A percentile compares a stretch with the other conserved stretches of the same genome.
phyloP scores from a whole-genome alignment of 2,329 filamentous ascomycete species.

The Huntiella bhutanensis region DNA sequence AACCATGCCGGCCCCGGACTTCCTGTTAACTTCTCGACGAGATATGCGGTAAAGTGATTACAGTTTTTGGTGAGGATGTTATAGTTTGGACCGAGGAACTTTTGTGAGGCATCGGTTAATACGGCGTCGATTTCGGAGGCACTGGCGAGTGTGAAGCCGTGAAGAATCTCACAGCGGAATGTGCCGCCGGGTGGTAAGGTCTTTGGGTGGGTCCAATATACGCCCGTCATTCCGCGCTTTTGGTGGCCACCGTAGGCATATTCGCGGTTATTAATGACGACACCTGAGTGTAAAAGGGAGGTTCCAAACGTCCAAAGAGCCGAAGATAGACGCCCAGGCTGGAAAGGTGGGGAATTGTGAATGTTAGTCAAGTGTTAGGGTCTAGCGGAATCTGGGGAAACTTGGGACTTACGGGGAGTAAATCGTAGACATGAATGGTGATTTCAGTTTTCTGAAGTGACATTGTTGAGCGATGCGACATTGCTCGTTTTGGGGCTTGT shows the following conservation, averaged over 20 bases:
- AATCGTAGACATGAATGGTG: constrained; percentile 59
- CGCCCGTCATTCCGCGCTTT: constrained; percentile 49
- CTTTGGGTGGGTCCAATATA: constrained; percentile 63
- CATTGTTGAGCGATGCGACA: constrained; percentile 42
- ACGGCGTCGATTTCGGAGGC: constrained; percentile 52
- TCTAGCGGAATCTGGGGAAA: background rate
- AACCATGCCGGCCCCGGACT: constrained; percentile 54
- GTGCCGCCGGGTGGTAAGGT: constrained; percentile 59
- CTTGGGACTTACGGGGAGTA: constrained; percentile 40
- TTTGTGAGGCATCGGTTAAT: constrained; percentile 46
- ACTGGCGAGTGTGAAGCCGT: constrained; percentile 57
- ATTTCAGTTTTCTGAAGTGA: constrained; percentile 56
- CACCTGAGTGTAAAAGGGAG: constrained; percentile 63
- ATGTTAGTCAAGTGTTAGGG: background rate
- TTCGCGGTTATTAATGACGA: constrained; percentile 62
- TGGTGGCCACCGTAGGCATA: constrained; percentile 77
- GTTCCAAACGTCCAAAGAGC: constrained; percentile 61
- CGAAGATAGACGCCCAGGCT: constrained; percentile 58
- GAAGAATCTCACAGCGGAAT: constrained; percentile 55
- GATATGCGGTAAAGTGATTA: constrained; percentile 69
- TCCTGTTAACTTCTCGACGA: constrained; percentile 56
- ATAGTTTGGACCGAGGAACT: constrained; percentile 59
- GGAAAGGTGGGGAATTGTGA: background rate
- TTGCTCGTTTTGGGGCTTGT: constrained; percentile 24
- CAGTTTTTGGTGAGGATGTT: constrained; percentile 72